phyloP scores from a whole-genome alignment of 768 basidiomycete species.

The Lyophyllum atratum region DNA sequence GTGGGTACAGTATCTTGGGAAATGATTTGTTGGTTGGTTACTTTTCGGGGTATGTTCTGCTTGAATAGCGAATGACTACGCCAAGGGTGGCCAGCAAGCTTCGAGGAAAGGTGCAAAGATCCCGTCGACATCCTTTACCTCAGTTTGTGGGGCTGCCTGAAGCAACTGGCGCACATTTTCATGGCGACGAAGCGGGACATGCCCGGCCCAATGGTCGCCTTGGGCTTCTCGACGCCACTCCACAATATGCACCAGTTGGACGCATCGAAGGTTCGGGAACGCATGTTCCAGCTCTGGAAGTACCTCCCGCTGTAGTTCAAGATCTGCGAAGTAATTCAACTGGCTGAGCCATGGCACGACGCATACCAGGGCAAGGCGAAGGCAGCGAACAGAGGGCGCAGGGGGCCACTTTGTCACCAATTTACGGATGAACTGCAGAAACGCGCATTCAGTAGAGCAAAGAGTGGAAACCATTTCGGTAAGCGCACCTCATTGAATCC shows the following conservation, averaged over 20 bases:
- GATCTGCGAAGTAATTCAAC: neutral
- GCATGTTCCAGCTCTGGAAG: neutral
- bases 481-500: neutral
- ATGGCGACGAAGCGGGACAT: neutral
- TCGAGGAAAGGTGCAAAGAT: slow-evolving; percentile 1
- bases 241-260: slow-evolving; percentile 4
- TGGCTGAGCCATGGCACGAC: neutral
- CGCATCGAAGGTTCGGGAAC: slow-evolving; percentile 13
- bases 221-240: slow-evolving; percentile 5
- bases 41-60: too few relatives aligned
- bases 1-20: too few relatives aligned
- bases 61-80: too few relatives aligned
- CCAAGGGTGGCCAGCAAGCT: neutral
- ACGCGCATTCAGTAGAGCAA: neutral
- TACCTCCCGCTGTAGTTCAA: slow-evolving; percentile 6
- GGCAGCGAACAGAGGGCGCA: slow-evolving; percentile 4
- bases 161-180: neutral
- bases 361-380: neutral
- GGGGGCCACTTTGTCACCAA: slow-evolving; percentile 8
- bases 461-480: neutral
- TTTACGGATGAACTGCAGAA: neutral
- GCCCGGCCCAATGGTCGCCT: slow-evolving; percentile 6
- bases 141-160: neutral
- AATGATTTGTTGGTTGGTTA: too few relatives aligned
- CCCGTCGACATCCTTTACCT: slow-evolving; percentile 5